These are phyloP conservation scores for Sporisorium exsertum DNA, from an alignment of 1,284 basidiomycete genomes.

Conservation along the genomic window DNA sequence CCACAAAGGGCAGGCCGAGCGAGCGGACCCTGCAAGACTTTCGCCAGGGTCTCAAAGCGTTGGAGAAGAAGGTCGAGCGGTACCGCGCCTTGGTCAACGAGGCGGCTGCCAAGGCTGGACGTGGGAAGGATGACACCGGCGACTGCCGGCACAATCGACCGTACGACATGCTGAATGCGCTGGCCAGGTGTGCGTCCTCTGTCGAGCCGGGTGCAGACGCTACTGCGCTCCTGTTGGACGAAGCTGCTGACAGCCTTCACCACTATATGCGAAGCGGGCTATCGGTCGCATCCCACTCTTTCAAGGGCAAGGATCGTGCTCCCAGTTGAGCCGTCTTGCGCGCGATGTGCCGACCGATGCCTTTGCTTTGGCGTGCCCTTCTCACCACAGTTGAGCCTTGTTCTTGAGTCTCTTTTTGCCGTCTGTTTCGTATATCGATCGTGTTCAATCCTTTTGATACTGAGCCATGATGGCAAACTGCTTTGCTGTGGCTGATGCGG, in stretches of 20 bases:
- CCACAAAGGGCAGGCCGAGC: neutral
- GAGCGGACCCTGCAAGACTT: neutral
- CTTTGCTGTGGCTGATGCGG: neutral
- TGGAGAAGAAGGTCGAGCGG: slow-evolving; percentile 11
- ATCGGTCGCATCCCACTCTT: neutral
- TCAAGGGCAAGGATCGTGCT: slow-evolving; percentile 28
- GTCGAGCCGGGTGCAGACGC: neutral
- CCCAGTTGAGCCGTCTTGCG: slow-evolving; percentile 5
- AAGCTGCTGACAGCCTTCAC: neutral
- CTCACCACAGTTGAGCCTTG: no score
- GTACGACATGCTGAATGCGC: slow-evolving; percentile 8
- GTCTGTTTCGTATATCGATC: neutral
- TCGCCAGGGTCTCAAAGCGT: slow-evolving; percentile 2
- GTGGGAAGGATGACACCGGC: neutral
- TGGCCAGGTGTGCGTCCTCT: slow-evolving; percentile 6
- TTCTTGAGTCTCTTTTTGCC: neutral
- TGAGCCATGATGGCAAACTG: neutral
- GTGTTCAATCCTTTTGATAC: no score
- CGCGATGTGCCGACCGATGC: neutral
- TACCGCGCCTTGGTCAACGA: slow-evolving; percentile 20
- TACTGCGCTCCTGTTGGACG: neutral
- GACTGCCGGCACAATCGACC: slow-evolving; percentile 7
- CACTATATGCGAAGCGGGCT: neutral
- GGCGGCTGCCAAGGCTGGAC: neutral
- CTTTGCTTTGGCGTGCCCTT: no score